Conservation (phyloP, 192 early-diverging fungal genomes). For the Chytriomyces confervae region DNA sequence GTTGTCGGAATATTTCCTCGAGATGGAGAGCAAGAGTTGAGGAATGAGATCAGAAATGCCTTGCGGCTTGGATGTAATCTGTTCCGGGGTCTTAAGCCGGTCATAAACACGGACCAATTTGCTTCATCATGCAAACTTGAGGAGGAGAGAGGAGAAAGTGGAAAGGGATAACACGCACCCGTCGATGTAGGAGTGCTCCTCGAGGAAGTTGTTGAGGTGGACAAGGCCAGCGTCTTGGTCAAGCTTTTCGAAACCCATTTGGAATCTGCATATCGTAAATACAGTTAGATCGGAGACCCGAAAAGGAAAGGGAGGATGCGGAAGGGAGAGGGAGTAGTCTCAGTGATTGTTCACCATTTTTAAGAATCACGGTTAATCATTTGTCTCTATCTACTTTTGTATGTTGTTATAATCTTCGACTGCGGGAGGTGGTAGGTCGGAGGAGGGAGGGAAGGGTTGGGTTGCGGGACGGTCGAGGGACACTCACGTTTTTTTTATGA, state of each 20-base stretch:
- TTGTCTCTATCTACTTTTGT: constrained; percentile 9
- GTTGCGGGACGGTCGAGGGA: no score
- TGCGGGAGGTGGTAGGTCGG: neutral
- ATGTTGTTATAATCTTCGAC: constrained; percentile 1
- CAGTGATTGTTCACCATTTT: constrained; percentile 7
- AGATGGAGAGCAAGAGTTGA: neutral
- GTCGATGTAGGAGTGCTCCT: constrained; percentile 51
- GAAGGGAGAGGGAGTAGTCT: neutral
- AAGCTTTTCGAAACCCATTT: constrained; percentile 44
- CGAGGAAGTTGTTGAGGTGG: constrained; percentile 46
- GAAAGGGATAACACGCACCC: constrained; percentile 29
- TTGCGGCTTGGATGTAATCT: constrained; percentile 41
- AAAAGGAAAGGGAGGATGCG: neutral
- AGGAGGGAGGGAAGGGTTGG: no score
- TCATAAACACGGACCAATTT: constrained; percentile 53
- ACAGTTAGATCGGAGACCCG: neutral
- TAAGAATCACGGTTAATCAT: constrained; percentile 3
- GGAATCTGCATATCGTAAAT: neutral
- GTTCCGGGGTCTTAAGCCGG: constrained; percentile 65
- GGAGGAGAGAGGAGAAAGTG: constrained; percentile 7
- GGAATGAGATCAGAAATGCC: constrained; percentile 30
- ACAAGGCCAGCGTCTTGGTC: constrained; percentile 38
- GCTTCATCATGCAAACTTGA: constrained; percentile 49
- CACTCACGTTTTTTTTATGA: no score
- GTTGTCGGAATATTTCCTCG: neutral